Evolutionary conservation across 129 eudicot genomes (phyloP), one percentile per base, ranked within the genome.

Genomic region (Centella asiatica): DNA sequence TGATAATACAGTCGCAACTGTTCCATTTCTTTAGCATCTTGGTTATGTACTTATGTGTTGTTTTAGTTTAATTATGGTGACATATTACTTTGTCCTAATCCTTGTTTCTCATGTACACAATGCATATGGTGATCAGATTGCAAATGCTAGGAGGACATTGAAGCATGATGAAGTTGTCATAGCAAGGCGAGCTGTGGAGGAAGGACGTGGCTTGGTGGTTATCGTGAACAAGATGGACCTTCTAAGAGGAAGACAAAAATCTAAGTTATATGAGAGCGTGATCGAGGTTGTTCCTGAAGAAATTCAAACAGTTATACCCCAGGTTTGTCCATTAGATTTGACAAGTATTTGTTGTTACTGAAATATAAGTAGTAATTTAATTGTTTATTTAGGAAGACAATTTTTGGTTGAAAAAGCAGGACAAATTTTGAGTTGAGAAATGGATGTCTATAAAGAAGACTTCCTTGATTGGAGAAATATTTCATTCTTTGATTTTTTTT

Each of bases 221-320:
- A 75, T 93, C 54, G 96, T 93, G 73, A 93, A 87, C 84, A 93
- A 93, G 77, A 87, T 92, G 92, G 99, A 93, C 81, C 95, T 93
- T 57, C 66, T 93, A 50, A 83, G 61, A 39, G 87, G 86, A 46
- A 81, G 63, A 67, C 61, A 42, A 42, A 57, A 57, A 19, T 33
- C 63, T 20, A 57, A 40, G 63, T 57, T 62, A 49, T 81, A 87
- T 36, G 86, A 87, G 46, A 70, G 81, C 34, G 86, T 93, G 28
- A 49, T 80, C 31, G 65, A 77, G 57, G 89, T 85, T 32, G 96
- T 87, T 44, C 99, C 99, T 68, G 81, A 82, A 84, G 99, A 93
- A 74, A 74, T 93, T 69, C 90, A 93, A 76, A 78, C 83, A 19
- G 82, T 88, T 48, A 87, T 93, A 56, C 99, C 99, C 25, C 99